A percentile compares a stretch with the other conserved stretches of the same genome.
Conservation (phyloP, 129 eudicot species). For the Lonicera japonica region DNA sequence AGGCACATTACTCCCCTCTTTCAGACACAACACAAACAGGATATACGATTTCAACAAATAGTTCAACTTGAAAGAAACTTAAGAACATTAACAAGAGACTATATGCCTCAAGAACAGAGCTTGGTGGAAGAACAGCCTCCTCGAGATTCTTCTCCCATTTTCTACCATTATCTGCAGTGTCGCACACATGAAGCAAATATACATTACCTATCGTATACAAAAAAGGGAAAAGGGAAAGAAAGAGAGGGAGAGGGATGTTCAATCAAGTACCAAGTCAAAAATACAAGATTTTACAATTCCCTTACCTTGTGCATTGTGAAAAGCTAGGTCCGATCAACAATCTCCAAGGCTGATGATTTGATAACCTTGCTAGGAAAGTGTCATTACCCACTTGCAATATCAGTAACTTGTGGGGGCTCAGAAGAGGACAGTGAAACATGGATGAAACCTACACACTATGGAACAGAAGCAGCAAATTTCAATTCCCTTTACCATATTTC, state of each 20-base stretch:
- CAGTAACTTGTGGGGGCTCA: neutral
- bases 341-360: slow-evolving; percentile 3
- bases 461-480: slow-evolving; percentile 9
- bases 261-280: neutral
- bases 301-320: slow-evolving; percentile 59
- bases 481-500: slow-evolving; percentile 31
- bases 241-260: no score
- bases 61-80: neutral
- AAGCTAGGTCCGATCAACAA: slow-evolving; percentile 39
- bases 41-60: neutral
- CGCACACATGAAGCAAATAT: neutral
- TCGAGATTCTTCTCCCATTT: slow-evolving; percentile 16
- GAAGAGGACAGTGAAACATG: slow-evolving; percentile 5
- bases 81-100: neutral
- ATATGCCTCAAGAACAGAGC: neutral
- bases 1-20: neutral
- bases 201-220: neutral
- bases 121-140: slow-evolving; percentile 19
- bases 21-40: slow-evolving; percentile 6
- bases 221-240: neutral
- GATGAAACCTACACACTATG: slow-evolving; percentile 3
- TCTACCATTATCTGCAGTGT: slow-evolving; percentile 11
- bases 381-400: neutral
- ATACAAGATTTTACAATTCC: neutral
- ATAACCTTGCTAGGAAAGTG: neutral